A percentile compares a stretch with the other conserved stretches of the same genome.
Conservation (phyloP, 2,329 filamentous ascomycete species). For the Curvularia verruculosa region DNA sequence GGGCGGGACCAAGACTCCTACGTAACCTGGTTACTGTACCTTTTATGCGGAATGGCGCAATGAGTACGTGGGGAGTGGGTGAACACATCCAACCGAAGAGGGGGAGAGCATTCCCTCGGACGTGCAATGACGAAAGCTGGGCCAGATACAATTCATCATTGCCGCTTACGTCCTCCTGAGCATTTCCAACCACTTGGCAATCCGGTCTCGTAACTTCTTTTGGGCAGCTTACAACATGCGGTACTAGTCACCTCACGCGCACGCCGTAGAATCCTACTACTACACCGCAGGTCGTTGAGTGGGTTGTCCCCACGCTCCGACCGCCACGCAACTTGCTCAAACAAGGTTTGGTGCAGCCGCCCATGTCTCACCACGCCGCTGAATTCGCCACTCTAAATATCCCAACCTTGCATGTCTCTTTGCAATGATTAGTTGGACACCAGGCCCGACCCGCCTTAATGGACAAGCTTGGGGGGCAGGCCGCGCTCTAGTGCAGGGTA, state of each 20-base stretch:
- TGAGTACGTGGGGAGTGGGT: background rate
- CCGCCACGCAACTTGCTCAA: constrained; percentile 38
- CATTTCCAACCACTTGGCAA: background rate
- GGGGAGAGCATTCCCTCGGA: background rate
- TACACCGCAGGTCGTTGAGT: background rate
- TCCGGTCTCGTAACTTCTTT: background rate
- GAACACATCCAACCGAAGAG: background rate
- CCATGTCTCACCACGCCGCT: constrained; percentile 12
- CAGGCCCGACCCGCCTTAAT: constrained; percentile 15
- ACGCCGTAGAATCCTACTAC: constrained; percentile 10
- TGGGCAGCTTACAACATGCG: background rate
- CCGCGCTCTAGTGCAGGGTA: constrained; percentile 1
- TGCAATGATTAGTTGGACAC: constrained; percentile 13
- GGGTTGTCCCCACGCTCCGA: constrained; percentile 3
- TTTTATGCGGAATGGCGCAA: background rate
- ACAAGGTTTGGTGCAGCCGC: constrained; percentile 19
- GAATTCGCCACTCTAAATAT: constrained; percentile 18
- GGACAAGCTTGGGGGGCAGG: constrained; percentile 1
- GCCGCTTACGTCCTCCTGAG: background rate
- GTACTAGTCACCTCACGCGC: constrained; percentile 3
- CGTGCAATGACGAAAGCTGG: constrained; percentile 2
- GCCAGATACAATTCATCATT: background rate
- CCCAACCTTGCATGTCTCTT: background rate
- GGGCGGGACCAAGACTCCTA: background rate
- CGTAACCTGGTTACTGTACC: background rate